phyloP scores from a whole-genome alignment of 2,329 filamentous ascomycete genomes.

The Stagonosporopsis cucurbitacearum region DNA sequence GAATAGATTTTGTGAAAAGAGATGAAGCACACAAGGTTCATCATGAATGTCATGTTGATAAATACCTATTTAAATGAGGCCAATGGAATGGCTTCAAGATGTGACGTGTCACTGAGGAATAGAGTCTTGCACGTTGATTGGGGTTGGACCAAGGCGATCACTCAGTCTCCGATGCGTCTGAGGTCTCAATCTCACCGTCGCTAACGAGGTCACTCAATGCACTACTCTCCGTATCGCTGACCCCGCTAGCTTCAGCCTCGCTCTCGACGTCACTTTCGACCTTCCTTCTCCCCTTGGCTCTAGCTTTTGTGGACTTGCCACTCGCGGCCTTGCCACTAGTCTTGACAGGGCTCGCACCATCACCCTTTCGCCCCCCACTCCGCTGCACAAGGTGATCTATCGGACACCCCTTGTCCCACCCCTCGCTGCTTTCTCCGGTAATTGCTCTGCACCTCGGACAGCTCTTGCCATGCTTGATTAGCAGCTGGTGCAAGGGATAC shows the following conservation, averaged over 20 bases:
- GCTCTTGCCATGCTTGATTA: slow-evolving; percentile 67
- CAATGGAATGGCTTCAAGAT: neutral
- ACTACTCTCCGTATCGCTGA: slow-evolving; percentile 36
- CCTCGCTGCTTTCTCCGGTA: slow-evolving; percentile 65
- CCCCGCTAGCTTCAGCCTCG: slow-evolving; percentile 35
- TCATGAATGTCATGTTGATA: too few species aligned
- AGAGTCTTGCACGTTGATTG: neutral
- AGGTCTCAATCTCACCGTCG: slow-evolving; percentile 7
- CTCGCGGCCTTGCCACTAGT: slow-evolving; percentile 18
- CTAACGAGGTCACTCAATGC: slow-evolving; percentile 15
- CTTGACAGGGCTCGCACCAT: slow-evolving; percentile 18
- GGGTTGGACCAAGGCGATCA: neutral
- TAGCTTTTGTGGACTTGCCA: slow-evolving; percentile 22
- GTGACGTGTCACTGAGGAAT: neutral
- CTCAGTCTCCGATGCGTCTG: slow-evolving; percentile 5
- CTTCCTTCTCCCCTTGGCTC: slow-evolving; percentile 19
- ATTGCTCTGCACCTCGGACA: slow-evolving; percentile 67
- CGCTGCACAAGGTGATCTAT: slow-evolving; percentile 68
- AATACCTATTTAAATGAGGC: too few species aligned
- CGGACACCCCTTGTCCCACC: slow-evolving; percentile 69
- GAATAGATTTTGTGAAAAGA: too few species aligned
- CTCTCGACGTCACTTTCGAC: slow-evolving; percentile 33
- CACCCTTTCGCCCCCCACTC: slow-evolving; percentile 61
- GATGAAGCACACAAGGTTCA: too few species aligned
- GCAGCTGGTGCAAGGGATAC: slow-evolving; percentile 66